These are phyloP conservation scores for Dalechampia spathulata DNA, from an alignment of 441 rosid species.

Conservation along the genomic window DNA sequence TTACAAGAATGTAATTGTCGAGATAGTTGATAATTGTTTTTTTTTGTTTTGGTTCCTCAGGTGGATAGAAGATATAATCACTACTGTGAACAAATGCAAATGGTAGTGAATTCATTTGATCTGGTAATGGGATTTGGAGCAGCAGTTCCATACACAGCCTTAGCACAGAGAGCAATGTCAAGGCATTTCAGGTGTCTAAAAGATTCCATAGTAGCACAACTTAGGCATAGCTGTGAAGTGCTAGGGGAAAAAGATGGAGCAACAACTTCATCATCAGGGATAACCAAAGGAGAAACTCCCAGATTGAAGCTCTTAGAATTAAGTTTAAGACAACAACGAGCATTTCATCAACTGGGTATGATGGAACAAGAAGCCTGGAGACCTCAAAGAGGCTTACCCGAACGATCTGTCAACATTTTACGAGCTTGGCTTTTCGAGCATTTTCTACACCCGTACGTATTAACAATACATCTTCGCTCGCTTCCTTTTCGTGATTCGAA, in stretches of 20 bases:
- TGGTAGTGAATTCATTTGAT: constrained; percentile 92
- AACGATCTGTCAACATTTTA: constrained; percentile 81
- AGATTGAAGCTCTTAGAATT: constrained; percentile 74
- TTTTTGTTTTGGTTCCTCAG: constrained; percentile 36
- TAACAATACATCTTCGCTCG: too few species aligned
- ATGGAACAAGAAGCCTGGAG: constrained; percentile 98
- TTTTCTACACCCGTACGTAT: constrained; percentile 98
- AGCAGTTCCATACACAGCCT: constrained; percentile 78
- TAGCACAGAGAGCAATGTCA: constrained; percentile 98
- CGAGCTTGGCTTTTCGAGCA: constrained; percentile 99
- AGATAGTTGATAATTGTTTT: too few species aligned
- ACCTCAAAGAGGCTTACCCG: constrained; percentile 94
- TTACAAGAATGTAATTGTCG: too few species aligned
- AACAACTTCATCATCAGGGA: constrained; percentile 50
- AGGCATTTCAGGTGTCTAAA: constrained; percentile 87
- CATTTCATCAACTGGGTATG: constrained; percentile 89
- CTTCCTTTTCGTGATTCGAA: too few species aligned
- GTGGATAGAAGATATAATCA: constrained; percentile 90
- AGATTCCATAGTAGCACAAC: constrained; percentile 61
- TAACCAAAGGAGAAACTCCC: constrained; percentile 93
- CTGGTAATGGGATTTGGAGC: constrained; percentile 81
- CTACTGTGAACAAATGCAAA: constrained; percentile 94
- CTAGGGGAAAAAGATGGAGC: constrained; percentile 73
- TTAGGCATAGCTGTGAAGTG: constrained; percentile 67
- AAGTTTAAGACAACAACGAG: constrained; percentile 83